Conservation (phyloP, 495 filamentous ascomycete genomes). For the Massariosphaeria phaeospora region DNA sequence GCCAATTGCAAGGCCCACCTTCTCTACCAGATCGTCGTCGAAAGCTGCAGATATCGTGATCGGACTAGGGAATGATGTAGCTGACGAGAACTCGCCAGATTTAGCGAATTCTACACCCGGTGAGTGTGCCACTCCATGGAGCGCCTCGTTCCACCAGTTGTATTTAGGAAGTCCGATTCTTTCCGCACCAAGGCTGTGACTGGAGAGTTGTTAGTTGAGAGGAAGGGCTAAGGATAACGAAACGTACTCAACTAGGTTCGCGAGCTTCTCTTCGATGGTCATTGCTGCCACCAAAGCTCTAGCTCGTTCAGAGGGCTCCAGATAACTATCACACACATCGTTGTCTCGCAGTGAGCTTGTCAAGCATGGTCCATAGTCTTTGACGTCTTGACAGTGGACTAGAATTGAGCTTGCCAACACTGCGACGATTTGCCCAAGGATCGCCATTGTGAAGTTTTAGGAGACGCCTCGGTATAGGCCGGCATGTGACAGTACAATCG, state of each 20-base stretch:
- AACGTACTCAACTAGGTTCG: slow-evolving; percentile 24
- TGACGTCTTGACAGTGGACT: neutral
- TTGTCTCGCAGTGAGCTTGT: slow-evolving; percentile 7
- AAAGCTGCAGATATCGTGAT: slow-evolving; percentile 47
- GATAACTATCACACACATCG: neutral
- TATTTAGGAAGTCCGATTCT: slow-evolving; percentile 45
- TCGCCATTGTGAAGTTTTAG: neutral
- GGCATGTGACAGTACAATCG: too few species aligned
- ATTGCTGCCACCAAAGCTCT: slow-evolving; percentile 17
- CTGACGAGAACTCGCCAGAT: slow-evolving; percentile 35
- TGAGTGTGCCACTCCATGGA: slow-evolving; percentile 41
- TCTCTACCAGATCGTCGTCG: slow-evolving; percentile 45
- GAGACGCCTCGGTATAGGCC: too few species aligned
- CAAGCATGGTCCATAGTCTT: slow-evolving; percentile 5
- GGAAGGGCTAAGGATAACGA: too few species aligned
- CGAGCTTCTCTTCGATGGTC: slow-evolving; percentile 20
- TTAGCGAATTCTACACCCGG: slow-evolving; percentile 34
- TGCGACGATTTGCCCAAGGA: neutral
- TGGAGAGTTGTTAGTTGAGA: slow-evolving; percentile 17
- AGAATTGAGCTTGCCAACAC: neutral
- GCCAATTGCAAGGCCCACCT: slow-evolving; percentile 38
- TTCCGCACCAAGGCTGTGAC: slow-evolving; percentile 34
- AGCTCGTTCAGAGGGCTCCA: slow-evolving; percentile 14
- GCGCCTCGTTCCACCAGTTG: slow-evolving; percentile 52
- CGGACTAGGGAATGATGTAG: slow-evolving; percentile 49